These are phyloP conservation scores for Rosa hybrid DNA, from an alignment of 331 rosid genomes.

Conservation along the genomic window DNA sequence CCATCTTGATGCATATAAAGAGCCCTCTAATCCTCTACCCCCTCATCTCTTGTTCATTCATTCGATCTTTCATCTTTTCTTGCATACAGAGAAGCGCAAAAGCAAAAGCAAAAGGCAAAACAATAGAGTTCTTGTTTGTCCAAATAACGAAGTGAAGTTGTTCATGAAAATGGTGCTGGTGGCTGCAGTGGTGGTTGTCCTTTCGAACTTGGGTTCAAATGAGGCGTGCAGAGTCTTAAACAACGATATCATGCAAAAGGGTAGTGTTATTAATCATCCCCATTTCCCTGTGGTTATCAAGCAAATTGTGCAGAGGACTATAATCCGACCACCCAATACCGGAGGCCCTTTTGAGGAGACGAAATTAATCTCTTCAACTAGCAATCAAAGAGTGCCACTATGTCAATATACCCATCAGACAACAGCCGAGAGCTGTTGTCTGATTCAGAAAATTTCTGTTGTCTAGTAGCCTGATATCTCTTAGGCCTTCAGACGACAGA, in stretches of 20 bases:
- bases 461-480: too few relatives aligned
- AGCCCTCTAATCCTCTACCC: neutral
- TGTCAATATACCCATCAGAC: too few relatives aligned
- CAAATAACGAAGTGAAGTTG: neutral
- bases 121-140: neutral
- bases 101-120: neutral
- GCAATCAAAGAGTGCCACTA: constrained; percentile 2
- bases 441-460: too few relatives aligned
- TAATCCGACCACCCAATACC: neutral
- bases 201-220: neutral
- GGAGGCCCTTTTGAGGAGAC: neutral
- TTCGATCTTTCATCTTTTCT: neutral
- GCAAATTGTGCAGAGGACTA: neutral
- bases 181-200: neutral
- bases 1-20: neutral
- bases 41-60: neutral
- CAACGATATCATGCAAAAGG: neutral
- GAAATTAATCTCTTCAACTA: too few relatives aligned
- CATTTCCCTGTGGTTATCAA: neutral
- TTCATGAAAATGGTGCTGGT: constrained; percentile 4
- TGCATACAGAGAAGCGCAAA: neutral
- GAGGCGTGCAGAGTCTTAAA: constrained; percentile 10
- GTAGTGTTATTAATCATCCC: neutral
- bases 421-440: too few relatives aligned
- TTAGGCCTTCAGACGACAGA: too few relatives aligned